These are phyloP conservation scores for Meira nashicola DNA, from an alignment of 1,284 basidiomycete genomes.

Conservation along the genomic window DNA sequence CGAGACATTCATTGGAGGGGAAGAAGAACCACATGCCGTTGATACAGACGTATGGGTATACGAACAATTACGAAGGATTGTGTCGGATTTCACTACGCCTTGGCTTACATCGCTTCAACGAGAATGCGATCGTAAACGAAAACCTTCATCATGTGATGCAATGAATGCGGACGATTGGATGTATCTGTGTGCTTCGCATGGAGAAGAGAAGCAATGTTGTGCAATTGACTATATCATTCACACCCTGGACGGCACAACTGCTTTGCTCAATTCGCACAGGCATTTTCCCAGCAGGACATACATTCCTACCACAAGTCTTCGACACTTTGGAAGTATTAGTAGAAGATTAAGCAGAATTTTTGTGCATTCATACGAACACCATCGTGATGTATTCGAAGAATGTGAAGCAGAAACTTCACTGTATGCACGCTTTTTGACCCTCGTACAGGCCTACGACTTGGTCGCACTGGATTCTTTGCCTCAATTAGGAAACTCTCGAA, in stretches of 20 bases:
- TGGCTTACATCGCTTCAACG: slow-evolving; percentile 78
- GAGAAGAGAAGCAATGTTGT: slow-evolving; percentile 62
- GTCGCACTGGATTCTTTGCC: slow-evolving; percentile 58
- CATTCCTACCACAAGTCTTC: slow-evolving; percentile 66
- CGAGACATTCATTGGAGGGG: neutral
- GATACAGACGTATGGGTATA: slow-evolving; percentile 82
- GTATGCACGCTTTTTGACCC: slow-evolving; percentile 81
- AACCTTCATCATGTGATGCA: slow-evolving; percentile 68
- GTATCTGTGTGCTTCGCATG: slow-evolving; percentile 88
- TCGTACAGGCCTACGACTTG: slow-evolving; percentile 75
- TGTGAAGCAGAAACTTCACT: slow-evolving; percentile 84
- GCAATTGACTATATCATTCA: slow-evolving; percentile 96
- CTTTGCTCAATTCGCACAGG: slow-evolving; percentile 81
- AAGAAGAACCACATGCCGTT: slow-evolving; percentile 24
- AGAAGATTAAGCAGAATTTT: slow-evolving; percentile 88
- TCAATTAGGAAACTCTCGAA: neutral
- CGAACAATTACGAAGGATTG: slow-evolving; percentile 87
- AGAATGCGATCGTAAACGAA: slow-evolving; percentile 60
- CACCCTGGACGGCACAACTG: slow-evolving; percentile 86
- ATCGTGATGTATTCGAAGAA: slow-evolving; percentile 82
- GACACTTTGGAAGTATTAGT: slow-evolving; percentile 81
- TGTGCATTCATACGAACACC: slow-evolving; percentile 73
- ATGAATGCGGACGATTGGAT: slow-evolving; percentile 98
- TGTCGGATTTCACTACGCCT: slow-evolving; percentile 83
- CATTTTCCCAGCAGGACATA: slow-evolving; percentile 65